Conservation (phyloP, 768 basidiomycete species). For the Mycena alexandri region DNA sequence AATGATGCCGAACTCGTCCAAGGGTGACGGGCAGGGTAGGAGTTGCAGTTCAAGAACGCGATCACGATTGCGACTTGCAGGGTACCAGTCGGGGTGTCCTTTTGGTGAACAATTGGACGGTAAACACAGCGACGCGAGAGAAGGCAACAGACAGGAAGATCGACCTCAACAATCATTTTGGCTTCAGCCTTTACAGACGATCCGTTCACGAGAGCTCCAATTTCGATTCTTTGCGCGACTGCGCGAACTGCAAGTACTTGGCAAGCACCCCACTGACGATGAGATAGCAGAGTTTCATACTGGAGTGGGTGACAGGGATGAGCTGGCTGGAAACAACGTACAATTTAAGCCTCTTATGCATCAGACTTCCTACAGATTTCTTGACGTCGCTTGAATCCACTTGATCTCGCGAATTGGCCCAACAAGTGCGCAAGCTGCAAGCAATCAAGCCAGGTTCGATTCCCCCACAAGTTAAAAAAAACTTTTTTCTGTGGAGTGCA, state of each 20-base stretch:
- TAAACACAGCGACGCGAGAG: not conserved
- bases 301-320: not conserved
- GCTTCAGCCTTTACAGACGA: conserved; percentile 41
- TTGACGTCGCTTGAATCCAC: too few relatives aligned
- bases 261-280: conserved; percentile 38
- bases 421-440: too few relatives aligned
- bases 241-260: conserved; percentile 33
- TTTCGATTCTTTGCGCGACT: conserved; percentile 48
- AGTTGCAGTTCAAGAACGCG: conserved; percentile 42
- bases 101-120: not conserved
- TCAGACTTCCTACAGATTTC: too few relatives aligned
- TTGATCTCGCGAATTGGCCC: too few relatives aligned
- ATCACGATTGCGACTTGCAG: conserved; percentile 51
- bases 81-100: conserved; percentile 48
- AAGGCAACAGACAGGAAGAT: conserved; percentile 45
- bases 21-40: conserved; percentile 34
- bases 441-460: too few relatives aligned
- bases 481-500: too few relatives aligned
- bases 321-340: not conserved
- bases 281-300: conserved; percentile 23
- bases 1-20: conserved; percentile 43
- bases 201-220: conserved; percentile 44
- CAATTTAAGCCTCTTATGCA: not conserved
- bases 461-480: too few relatives aligned
- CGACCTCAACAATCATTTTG: conserved; percentile 50